Base-by-base conservation (phyloP, 768 basidiomycete species). In the Chalciporus piperatus region DNA sequence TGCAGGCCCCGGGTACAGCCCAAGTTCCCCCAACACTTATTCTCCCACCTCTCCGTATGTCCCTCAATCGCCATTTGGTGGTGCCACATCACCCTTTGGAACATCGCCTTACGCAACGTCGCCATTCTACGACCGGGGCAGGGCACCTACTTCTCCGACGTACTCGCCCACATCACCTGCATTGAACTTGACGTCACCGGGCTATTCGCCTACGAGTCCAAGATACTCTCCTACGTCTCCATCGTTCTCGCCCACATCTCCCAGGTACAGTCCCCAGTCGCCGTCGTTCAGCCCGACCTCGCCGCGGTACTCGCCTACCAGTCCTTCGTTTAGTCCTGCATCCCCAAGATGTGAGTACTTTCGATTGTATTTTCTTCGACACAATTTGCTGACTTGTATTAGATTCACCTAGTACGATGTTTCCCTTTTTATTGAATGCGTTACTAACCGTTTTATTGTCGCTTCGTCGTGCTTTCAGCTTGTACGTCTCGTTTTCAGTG, bases 211-310 rank as follows among this genome's bases (percentile, higher is more conserved):
- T 1, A 79, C 90, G 13, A 90, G 89, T 63, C 88, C 89, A 17
- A 78, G 84, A n/a, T 90, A 91, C 66, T 92, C 89, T 3, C 89
- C 87, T 0, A 92, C 89, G 1, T 90, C 85, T 1, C 88, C 87
- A 2, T 85, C 86, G 19, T 92, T 89, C 76, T 92, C 90, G 3
- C 89, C 89, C 0, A 89, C 90, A 0, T 89, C 87, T 5, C 90
- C 90, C 8, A 80, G 83, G 23, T 92, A 89, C 68, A 90, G 88
- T 54, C 93, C 92, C 0, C 88, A 92, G 54, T 92, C 90, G 1
- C 94, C 94, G 9, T 87, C 89, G 13, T 96, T 90, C 72, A 88
- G 85, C 54, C 94, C 92, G 1, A 92, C 92, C 11, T 93, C 91
- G 3, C 94, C 92, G 13, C 80, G 87, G 2, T 92, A 92, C 65